Evolutionary conservation across 768 basidiomycete species (phyloP), one percentile per base, ranked within the genome.

Genomic region (Scleroderma citrinum): DNA sequence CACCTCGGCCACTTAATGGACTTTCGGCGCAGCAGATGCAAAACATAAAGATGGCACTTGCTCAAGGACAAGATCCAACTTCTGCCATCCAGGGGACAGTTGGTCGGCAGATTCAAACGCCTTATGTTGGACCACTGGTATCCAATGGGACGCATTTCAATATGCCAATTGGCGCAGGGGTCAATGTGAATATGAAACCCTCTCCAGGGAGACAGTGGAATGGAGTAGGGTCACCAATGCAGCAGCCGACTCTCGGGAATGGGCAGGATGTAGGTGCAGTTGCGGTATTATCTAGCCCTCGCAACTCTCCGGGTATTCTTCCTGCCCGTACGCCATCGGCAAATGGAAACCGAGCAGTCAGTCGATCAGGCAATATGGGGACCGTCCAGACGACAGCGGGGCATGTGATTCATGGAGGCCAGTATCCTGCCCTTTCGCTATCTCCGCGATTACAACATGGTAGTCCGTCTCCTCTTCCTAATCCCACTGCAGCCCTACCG

Each of bases 1-100:
- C 58, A 38, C 58, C 53, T 41, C 69, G 67, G 44, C 72, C 69
- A 40, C 65, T 66, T 4, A 70, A 68, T 38, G 68, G 69, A 2
- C 60, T 85, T 40, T 78, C 71, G 30, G 50, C 69, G 17, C 83
- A 85, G 51, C 82, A 84, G 56, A 68, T 84, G 62, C 80, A 82
- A 60, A 74, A 69, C 47, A 57, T 84, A 36, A 83, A 83, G 64
- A 66, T 76, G 8, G 78, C 76, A 3, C 76, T 82, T 50, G 76
- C 75, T 31, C 67, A 65, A 46, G 65, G 62, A 16, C 71, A 69
- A 50, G 76, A 75, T 38, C 56, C 72, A 32, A 68, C 69, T 46
- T 43, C 46, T 40, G 56, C 63, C 36, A 58, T 70, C 46, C 73
- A 72, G 44, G 56, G 63, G 36, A 45, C 63, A 46, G 57, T 65